A percentile compares a stretch with the other conserved stretches of the same genome.
These are phyloP conservation scores for Torulaspora pretoriensis DNA, from an alignment of 1,139 yeast species.

Conservation along the genomic window DNA sequence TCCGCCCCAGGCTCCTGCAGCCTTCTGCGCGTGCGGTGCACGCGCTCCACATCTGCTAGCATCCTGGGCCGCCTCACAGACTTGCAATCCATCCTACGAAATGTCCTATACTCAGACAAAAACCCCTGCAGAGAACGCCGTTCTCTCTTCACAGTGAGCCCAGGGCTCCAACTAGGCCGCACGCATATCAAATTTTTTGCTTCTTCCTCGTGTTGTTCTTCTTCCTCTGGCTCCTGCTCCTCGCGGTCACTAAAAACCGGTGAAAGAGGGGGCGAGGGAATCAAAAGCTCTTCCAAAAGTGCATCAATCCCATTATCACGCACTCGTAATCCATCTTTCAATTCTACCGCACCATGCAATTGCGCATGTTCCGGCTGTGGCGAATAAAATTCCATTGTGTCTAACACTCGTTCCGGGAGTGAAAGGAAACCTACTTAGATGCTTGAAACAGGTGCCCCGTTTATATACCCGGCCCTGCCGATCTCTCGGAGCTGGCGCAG, in stretches of 20 bases:
- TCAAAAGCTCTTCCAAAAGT: constrained; percentile 21
- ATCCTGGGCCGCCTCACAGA: not conserved
- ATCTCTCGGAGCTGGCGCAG: constrained; percentile 4
- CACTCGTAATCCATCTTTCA: constrained; percentile 8
- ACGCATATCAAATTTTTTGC: constrained; percentile 5
- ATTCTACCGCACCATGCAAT: constrained; percentile 14
- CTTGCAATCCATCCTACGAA: constrained; percentile 2
- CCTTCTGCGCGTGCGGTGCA: constrained; percentile 19
- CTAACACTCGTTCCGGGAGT: not conserved
- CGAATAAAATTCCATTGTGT: constrained; percentile 28
- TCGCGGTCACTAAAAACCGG: constrained; percentile 20
- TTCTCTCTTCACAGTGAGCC: constrained; percentile 12
- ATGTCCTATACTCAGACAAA: constrained; percentile 16
- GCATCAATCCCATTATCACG: constrained; percentile 9
- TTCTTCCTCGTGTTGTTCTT: constrained; percentile 4
- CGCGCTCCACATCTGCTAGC: constrained; percentile 17
- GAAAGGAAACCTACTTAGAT: not conserved
- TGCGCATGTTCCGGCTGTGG: constrained; percentile 33
- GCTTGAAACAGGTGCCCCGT: constrained; percentile 1
- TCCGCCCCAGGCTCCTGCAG: constrained; percentile 1
- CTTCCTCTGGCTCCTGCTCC: constrained; percentile 3
- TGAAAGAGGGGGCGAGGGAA: constrained; percentile 35
- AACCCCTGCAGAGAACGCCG: constrained; percentile 14
- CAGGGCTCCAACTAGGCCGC: constrained; percentile 14
- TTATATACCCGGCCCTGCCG: constrained; percentile 4